Percentiles rank a stretch among this genome's conserved stretches.
Evolutionary conservation across 495 filamentous ascomycete genomes (phyloP).

Genomic region (Tuber magnatum): DNA sequence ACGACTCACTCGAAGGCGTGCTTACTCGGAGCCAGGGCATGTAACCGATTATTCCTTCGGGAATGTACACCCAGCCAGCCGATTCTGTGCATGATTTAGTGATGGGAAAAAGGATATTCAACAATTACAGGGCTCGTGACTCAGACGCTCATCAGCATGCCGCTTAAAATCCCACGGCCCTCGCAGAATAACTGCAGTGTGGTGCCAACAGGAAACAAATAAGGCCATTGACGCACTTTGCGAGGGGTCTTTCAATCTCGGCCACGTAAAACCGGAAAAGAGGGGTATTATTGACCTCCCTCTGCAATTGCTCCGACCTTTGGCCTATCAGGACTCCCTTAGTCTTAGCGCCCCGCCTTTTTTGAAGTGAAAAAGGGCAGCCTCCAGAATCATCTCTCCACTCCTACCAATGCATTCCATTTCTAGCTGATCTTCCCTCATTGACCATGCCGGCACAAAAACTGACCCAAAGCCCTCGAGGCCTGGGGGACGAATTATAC

Average conservation of each 20-base stretch:
- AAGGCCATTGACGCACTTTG: background rate
- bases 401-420: background rate
- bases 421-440: background rate
- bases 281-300: background rate
- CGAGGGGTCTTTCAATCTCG: background rate
- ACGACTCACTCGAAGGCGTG: background rate
- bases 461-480: background rate
- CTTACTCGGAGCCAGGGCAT: background rate
- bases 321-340: background rate
- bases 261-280: background rate
- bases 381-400: background rate
- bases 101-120: background rate
- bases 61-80: slow-evolving; percentile 3
- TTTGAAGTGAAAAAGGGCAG: background rate
- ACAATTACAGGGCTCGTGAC: background rate
- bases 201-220: background rate
- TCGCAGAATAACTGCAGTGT: background rate
- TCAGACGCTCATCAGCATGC: background rate
- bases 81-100: background rate
- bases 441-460: background rate
- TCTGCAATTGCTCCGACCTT: background rate
- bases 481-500: background rate
- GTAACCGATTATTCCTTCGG: background rate
- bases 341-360: background rate
- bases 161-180: background rate